Conservation (phyloP, 2,329 filamentous ascomycete genomes). For the Tolypocladium tundrense region DNA sequence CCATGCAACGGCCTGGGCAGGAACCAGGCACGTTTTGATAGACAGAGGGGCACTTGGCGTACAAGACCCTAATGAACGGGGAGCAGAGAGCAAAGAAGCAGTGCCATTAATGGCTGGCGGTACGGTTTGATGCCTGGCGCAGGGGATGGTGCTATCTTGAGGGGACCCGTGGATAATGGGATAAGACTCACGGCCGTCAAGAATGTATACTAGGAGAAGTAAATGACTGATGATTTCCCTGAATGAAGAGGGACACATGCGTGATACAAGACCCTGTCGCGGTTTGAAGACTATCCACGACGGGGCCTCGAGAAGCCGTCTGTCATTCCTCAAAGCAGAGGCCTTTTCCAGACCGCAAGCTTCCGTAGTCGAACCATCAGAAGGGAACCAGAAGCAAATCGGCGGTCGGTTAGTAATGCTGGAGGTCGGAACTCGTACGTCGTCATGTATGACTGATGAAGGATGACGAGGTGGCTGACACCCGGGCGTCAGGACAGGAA, state of each 20-base stretch:
- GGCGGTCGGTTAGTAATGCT: no score
- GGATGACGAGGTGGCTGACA: no score
- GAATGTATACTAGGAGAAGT: slow-evolving; percentile 5
- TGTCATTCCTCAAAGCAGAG: no score
- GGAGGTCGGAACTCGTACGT: no score
- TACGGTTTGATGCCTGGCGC: not conserved
- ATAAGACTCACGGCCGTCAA: slow-evolving; percentile 1
- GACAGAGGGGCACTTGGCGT: not conserved
- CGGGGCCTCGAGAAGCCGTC: no score
- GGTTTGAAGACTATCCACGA: no score
- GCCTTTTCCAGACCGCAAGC: no score
- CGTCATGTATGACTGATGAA: no score
- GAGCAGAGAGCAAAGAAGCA: not conserved
- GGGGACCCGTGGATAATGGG: not conserved
- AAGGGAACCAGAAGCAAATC: no score
- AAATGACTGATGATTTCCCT: not conserved
- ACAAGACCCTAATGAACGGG: not conserved
- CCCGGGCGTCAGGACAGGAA: no score
- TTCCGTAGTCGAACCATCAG: no score
- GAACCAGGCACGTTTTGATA: slow-evolving; percentile 6
- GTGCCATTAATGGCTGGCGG: not conserved
- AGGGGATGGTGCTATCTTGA: not conserved
- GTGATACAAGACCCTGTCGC: not conserved
- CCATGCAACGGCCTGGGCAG: slow-evolving; percentile 5
- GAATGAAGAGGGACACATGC: not conserved